These are phyloP conservation scores for Hypoxylon rickii DNA, from an alignment of 495 filamentous ascomycete species.

Conservation along the genomic window DNA sequence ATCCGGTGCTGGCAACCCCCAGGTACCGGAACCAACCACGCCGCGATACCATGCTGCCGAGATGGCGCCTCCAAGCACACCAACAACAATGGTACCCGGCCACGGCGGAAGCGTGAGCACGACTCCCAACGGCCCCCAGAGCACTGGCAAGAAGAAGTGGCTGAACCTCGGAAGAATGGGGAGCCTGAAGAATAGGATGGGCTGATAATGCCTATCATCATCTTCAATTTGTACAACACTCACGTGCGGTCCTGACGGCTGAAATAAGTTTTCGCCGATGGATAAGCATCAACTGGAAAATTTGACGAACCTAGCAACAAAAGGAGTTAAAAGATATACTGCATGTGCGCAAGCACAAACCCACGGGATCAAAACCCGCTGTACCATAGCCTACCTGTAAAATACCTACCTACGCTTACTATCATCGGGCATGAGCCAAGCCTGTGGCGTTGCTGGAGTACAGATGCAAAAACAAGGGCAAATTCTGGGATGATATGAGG, in stretches of 20 bases:
- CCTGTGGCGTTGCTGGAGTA: no score
- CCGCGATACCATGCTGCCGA: conserved; percentile 7
- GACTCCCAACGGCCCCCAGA: conserved; percentile 13
- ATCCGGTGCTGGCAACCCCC: conserved; percentile 28
- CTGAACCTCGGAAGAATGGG: conserved; percentile 42
- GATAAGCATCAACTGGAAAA: neutral
- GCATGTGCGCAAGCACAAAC: conserved; percentile 21
- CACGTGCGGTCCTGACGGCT: neutral
- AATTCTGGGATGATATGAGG: no score
- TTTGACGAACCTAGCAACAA: neutral
- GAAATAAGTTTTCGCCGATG: neutral
- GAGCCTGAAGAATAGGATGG: conserved; percentile 40
- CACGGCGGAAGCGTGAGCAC: conserved; percentile 5
- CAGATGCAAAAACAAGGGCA: no score
- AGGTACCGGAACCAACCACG: conserved; percentile 9
- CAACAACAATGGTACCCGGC: conserved; percentile 10
- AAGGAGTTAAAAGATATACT: conserved; percentile 2
- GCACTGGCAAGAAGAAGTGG: conserved; percentile 44
- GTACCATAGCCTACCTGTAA: conserved; percentile 6
- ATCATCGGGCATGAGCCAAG: no score
- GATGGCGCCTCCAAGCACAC: conserved; percentile 4
- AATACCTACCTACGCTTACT: neutral
- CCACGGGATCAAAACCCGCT: neutral
- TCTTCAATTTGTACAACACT: conserved; percentile 4
- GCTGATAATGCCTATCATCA: conserved; percentile 15